phyloP scores from a whole-genome alignment of 2,329 filamentous ascomycete genomes.

The Pseudocercospora pini-densiflorae region DNA sequence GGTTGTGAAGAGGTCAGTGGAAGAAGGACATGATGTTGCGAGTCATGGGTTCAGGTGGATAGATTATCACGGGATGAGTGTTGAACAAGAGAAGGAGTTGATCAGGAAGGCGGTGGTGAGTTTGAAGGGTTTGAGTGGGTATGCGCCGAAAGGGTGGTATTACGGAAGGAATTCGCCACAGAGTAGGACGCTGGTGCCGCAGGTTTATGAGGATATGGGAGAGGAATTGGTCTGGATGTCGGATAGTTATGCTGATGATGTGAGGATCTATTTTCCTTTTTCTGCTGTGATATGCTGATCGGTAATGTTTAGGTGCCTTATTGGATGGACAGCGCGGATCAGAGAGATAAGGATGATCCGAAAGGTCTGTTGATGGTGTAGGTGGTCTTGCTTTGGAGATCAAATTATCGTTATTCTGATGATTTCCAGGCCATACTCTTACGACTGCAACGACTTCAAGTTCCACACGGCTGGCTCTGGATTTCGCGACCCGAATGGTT shows the following conservation, averaged over 20 bases:
- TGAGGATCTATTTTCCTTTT: conserved; percentile 1
- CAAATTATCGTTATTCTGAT: background rate
- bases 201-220: conserved; percentile 59
- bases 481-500: conserved; percentile 52
- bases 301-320: conserved; percentile 49
- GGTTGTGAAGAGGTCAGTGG: conserved; percentile 53
- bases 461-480: conserved; percentile 49
- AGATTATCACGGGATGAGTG: conserved; percentile 53
- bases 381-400: background rate
- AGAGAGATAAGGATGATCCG: conserved; percentile 44
- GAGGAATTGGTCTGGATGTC: conserved; percentile 56
- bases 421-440: conserved; percentile 33
- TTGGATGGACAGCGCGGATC: conserved; percentile 58
- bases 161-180: conserved; percentile 54
- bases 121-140: conserved; percentile 50
- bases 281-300: background rate
- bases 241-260: conserved; percentile 60
- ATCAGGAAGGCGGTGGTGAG: conserved; percentile 51
- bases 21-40: conserved; percentile 57
- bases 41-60: conserved; percentile 58
- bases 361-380: conserved; percentile 58
- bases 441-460: conserved; percentile 62
- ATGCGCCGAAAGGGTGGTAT: conserved; percentile 57
- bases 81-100: conserved; percentile 55
- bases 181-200: conserved; percentile 52